These are phyloP conservation scores for Hamamelis virginiana DNA, from an alignment of 164 flowering plant species.

Conservation along the genomic window DNA sequence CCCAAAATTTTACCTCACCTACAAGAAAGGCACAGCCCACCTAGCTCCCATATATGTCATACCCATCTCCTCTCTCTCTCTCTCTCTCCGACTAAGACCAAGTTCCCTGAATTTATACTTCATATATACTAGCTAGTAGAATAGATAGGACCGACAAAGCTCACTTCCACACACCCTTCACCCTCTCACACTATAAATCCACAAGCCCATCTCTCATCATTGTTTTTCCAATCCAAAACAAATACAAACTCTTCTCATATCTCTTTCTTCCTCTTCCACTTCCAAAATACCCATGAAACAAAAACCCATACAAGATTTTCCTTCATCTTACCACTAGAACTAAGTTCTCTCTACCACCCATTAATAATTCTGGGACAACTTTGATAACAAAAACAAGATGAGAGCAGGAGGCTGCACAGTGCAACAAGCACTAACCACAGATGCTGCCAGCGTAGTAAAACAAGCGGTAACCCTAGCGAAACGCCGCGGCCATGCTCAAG, in stretches of 20 bases:
- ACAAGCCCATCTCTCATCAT: not conserved
- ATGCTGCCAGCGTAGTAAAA: constrained; percentile 72
- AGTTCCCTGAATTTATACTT: constrained; percentile 1
- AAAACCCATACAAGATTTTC: too few species aligned
- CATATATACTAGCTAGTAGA: not conserved
- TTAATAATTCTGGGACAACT: not conserved
- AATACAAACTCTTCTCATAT: not conserved
- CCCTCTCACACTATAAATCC: not conserved
- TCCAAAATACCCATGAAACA: constrained; percentile 8
- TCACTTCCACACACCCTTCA: not conserved
- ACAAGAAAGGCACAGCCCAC: constrained; percentile 77
- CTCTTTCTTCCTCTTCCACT: constrained; percentile 2
- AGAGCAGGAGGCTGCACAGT: constrained; percentile 82
- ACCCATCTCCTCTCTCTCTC: constrained; percentile 17
- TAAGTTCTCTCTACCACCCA: not conserved
- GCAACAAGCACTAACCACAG: constrained; percentile 82
- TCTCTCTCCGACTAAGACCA: constrained; percentile 7
- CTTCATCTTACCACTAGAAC: constrained; percentile 9
- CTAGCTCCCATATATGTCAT: constrained; percentile 28
- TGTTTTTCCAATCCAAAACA: not conserved
- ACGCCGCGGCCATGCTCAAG: constrained; percentile 91
- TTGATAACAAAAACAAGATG: constrained; percentile 39
- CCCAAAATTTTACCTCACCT: constrained; percentile 60
- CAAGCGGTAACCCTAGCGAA: constrained; percentile 76
- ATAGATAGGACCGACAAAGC: too few species aligned